Evolutionary conservation across 768 basidiomycete genomes (phyloP), one percentile per base, ranked within the genome.

Genomic region (Russula brevipes): DNA sequence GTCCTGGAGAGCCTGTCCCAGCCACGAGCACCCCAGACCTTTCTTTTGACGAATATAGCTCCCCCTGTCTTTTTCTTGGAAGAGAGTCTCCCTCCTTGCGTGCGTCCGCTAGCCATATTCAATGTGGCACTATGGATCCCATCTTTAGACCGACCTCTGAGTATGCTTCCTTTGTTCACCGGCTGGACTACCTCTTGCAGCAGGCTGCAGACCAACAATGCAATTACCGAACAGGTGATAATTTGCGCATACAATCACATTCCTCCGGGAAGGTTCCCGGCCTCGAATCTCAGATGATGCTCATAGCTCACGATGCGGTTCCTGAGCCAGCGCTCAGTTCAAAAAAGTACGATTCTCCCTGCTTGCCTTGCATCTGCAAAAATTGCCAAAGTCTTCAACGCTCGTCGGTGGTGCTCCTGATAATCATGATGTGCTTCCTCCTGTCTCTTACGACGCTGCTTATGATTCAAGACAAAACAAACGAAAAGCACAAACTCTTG

Each of bases 21-120:
- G n/a, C 42, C 6, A 38, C 49, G 53, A 64, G 63, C 35, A 64
- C 63, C 36, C 63, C 63, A 50, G 59, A 52, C 35, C 54, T 64
- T 19, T 64, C 41, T 16, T 60, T 64, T 44, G 53, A 47, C 3
- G 35, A 42, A 14, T 64, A 58, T 33, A 64, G 63, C 30, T 64
- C 63, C 2, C 63, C 59, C 2, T 49, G 12, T 36, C 5, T 17
- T 6, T 64, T 54, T 12, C 35, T 41, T 10, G 5, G 11, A 16
- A 52, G 4, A n/a, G 35, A 12, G 9, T 41, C 8, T 4, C 24
- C 52, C 5, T 49, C 33, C 45, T 54, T 11, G 8, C 41, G 7
- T 33, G 16, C 47, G 14, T 17, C 31, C 17, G 5, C 39, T 30
- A 14, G n/a, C 30, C 3, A 14, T 19, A 44, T 14, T 46, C 44